Evolutionary conservation across 768 basidiomycete genomes (phyloP).

Genomic region (Mycena maculata): DNA sequence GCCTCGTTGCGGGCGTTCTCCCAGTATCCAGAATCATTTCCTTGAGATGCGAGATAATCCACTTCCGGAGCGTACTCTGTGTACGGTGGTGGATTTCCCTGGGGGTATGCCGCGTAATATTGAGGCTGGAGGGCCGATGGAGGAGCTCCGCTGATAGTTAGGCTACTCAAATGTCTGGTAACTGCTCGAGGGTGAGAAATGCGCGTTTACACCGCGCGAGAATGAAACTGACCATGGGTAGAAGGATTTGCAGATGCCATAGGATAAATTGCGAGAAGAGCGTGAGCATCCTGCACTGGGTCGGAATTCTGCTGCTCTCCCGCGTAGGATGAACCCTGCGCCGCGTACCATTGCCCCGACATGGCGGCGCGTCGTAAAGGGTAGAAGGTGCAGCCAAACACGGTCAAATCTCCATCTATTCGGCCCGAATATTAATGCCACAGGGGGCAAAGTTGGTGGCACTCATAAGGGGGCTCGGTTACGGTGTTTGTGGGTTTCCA

Average conservation of each 20-base stretch:
- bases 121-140: conserved; percentile 74
- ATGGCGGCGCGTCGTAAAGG: conserved; percentile 19
- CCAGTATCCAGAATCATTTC: conserved; percentile 71
- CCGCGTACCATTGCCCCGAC: conserved; percentile 27
- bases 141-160: conserved; percentile 68
- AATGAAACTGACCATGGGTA: conserved; percentile 66
- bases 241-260: conserved; percentile 83
- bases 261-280: conserved; percentile 75
- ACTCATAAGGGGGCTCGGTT: too few species aligned
- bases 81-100: conserved; percentile 65
- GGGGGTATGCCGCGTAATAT: conserved; percentile 55
- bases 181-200: conserved; percentile 53
- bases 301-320: conserved; percentile 45
- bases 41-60: conserved; percentile 63
- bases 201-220: neutral
- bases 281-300: conserved; percentile 75
- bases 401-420: too few species aligned
- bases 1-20: conserved; percentile 70
- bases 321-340: conserved; percentile 22
- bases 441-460: too few species aligned
- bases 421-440: too few species aligned
- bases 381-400: conserved; percentile 10
- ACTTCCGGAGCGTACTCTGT: conserved; percentile 76
- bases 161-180: conserved; percentile 70
- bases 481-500: too few species aligned